phyloP scores from a whole-genome alignment of 495 filamentous ascomycete species.

The Aspergillus nidulans region DNA sequence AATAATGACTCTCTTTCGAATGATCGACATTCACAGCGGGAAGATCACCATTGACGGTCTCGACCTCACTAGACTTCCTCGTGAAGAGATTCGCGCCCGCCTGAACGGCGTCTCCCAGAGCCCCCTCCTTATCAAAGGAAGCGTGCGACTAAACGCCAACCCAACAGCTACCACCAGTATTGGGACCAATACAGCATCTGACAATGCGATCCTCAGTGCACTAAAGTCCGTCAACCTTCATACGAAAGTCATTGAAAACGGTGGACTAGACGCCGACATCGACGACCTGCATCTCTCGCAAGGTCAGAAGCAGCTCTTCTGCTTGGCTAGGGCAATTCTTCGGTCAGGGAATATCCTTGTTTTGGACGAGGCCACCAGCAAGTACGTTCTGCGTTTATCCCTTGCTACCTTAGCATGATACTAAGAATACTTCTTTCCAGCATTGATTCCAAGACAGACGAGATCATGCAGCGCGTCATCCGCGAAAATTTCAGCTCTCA shows the following conservation, averaged over 20 bases:
- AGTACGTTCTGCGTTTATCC: slow-evolving; percentile 27
- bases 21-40: slow-evolving; percentile 44
- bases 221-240: slow-evolving; percentile 48
- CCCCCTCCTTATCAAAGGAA: slow-evolving; percentile 48
- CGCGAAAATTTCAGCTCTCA: slow-evolving; percentile 51
- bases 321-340: slow-evolving; percentile 58
- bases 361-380: slow-evolving; percentile 51
- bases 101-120: slow-evolving; percentile 55
- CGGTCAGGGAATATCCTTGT: slow-evolving; percentile 42
- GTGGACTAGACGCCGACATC: slow-evolving; percentile 48
- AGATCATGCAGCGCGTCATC: slow-evolving; percentile 55
- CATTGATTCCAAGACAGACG: slow-evolving; percentile 54
- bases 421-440: slow-evolving; percentile 18
- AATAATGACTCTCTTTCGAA: slow-evolving; percentile 50
- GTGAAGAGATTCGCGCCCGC: slow-evolving; percentile 42
- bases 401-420: background rate
- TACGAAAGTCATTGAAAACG: slow-evolving; percentile 44
- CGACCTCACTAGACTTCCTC: slow-evolving; percentile 43
- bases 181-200: slow-evolving; percentile 6
- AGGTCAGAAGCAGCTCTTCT: slow-evolving; percentile 63
- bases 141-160: slow-evolving; percentile 48
- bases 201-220: slow-evolving; percentile 39
- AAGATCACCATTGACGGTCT: slow-evolving; percentile 45
- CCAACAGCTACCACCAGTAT: slow-evolving; percentile 19
- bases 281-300: slow-evolving; percentile 49